Conservation (phyloP, 1,284 basidiomycete species). For the Malassezia sp. region DNA sequence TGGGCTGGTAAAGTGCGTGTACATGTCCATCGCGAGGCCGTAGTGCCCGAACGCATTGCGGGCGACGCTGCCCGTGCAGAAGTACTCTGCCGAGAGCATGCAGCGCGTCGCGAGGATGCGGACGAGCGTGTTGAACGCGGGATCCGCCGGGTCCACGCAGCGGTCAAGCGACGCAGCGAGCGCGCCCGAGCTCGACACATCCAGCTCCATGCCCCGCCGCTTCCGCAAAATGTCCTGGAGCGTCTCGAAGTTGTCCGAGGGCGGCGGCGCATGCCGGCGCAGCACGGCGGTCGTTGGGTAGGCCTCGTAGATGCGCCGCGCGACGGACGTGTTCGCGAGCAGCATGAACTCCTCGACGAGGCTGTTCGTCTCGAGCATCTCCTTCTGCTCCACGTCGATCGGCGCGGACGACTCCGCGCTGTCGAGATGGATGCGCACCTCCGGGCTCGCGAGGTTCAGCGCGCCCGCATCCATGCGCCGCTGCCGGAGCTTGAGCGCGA, state of each 20-base stretch:
- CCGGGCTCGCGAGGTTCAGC: conserved; percentile 89
- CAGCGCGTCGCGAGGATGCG: conserved; percentile 98
- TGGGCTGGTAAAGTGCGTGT: conserved; percentile 79
- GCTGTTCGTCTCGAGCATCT: conserved; percentile 82
- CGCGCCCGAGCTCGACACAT: conserved; percentile 81
- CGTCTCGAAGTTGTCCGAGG: conserved; percentile 86
- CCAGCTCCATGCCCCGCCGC: conserved; percentile 70
- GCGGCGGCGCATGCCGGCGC: conserved; percentile 84
- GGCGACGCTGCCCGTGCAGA: conserved; percentile 84
- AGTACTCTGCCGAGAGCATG: conserved; percentile 97
- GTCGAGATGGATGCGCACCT: conserved; percentile 88
- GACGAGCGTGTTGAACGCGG: conserved; percentile 87
- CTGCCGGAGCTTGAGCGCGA: conserved; percentile 76
- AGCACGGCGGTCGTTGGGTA: conserved; percentile 93
- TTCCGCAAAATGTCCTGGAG: conserved; percentile 84
- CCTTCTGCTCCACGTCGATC: conserved; percentile 94
- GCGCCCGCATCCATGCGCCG: conserved; percentile 86
- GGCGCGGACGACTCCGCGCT: conserved; percentile 85
- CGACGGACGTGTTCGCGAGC: conserved; percentile 90
- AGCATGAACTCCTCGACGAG: conserved; percentile 99
- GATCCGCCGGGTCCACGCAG: conserved; percentile 58
- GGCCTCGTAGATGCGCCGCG: conserved; percentile 77
- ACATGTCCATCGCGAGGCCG: conserved; percentile 87
- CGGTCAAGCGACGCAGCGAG: conserved; percentile 80
- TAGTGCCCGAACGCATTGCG: conserved; percentile 92